Conservation (phyloP, 768 basidiomycete species). For the Suillus lakei region DNA sequence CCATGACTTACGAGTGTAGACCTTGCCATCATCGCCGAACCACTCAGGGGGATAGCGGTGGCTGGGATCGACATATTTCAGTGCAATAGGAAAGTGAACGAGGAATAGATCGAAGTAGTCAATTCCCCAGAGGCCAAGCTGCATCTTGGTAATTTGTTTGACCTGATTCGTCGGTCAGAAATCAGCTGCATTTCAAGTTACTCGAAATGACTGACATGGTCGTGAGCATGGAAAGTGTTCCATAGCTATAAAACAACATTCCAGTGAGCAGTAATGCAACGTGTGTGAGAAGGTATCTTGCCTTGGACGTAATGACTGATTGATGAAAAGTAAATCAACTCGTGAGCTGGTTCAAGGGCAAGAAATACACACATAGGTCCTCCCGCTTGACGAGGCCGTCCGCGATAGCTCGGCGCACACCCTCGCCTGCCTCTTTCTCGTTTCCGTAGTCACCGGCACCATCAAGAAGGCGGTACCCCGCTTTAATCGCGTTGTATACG, state of each 20-base stretch:
- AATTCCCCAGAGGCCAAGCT: slow-evolving; percentile 82
- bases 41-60: slow-evolving; percentile 85
- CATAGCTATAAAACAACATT: slow-evolving; percentile 56
- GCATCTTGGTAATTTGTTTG: slow-evolving; percentile 57
- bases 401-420: slow-evolving; percentile 74
- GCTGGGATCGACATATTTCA: slow-evolving; percentile 78
- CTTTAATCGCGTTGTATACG: slow-evolving; percentile 86
- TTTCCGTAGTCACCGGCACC: slow-evolving; percentile 90
- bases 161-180: slow-evolving; percentile 43
- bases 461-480: slow-evolving; percentile 86
- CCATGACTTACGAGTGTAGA: slow-evolving; percentile 57
- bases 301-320: slow-evolving; percentile 86
- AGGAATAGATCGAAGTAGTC: slow-evolving; percentile 84
- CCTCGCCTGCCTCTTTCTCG: slow-evolving; percentile 83
- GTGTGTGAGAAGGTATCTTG: slow-evolving; percentile 18
- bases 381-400: slow-evolving; percentile 88
- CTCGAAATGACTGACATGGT: slow-evolving; percentile 55
- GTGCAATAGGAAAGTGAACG: slow-evolving; percentile 85
- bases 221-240: slow-evolving; percentile 87
- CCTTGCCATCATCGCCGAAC: slow-evolving; percentile 74
- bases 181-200: slow-evolving; percentile 1
- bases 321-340: neutral
- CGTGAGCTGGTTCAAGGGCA: slow-evolving; percentile 1
- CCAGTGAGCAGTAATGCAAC: neutral
- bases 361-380: slow-evolving; percentile 69